A percentile compares a stretch with the other conserved stretches of the same genome.
phyloP scores from a whole-genome alignment of 2,329 filamentous ascomycete genomes.

The Aspergillus arachidicola region DNA sequence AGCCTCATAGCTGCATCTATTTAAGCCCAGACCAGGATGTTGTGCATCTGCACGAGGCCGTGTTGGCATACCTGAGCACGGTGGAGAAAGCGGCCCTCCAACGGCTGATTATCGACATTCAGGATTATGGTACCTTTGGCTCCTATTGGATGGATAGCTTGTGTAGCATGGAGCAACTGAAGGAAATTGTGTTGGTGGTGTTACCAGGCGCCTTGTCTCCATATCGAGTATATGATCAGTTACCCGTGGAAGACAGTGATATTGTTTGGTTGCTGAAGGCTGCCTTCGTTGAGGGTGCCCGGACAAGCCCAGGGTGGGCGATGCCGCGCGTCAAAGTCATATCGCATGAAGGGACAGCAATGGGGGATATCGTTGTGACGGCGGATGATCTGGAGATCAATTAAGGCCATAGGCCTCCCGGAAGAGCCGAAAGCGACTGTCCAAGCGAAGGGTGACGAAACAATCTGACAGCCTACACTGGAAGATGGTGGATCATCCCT shows the following conservation, averaged over 20 bases:
- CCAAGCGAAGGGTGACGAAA: neutral
- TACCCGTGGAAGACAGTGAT: neutral
- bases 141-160: neutral
- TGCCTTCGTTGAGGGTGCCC: neutral
- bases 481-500: neutral
- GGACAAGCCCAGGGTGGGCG: neutral
- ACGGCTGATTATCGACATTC: neutral
- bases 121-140: neutral
- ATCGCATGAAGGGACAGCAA: neutral
- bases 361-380: neutral
- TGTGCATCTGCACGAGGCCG: neutral
- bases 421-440: no score
- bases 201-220: neutral
- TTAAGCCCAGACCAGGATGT: neutral
- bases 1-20: neutral
- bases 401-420: neutral
- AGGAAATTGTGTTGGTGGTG: neutral
- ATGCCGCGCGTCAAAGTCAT: neutral
- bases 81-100: neutral
- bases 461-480: neutral
- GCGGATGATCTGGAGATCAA: neutral
- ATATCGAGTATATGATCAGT: neutral
- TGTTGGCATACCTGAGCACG: neutral
- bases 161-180: neutral
- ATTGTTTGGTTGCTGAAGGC: neutral